These are phyloP conservation scores for Flaveria brownii DNA, from an alignment of 129 eudicot genomes.

Conservation along the genomic window DNA sequence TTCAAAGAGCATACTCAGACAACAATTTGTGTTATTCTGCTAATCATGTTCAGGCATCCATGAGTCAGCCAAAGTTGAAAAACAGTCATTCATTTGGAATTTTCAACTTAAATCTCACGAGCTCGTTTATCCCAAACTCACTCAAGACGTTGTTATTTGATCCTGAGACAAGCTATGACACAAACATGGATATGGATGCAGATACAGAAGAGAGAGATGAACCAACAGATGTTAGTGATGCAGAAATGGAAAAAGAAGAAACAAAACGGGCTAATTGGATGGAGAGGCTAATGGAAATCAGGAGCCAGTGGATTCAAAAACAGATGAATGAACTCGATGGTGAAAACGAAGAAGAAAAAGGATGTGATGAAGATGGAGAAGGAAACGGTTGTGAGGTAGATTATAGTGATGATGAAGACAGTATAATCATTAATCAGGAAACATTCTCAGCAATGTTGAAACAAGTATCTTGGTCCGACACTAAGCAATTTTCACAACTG, in stretches of 20 bases:
- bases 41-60: conserved; percentile 39
- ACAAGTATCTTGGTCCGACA: conserved; percentile 74
- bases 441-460: conserved; percentile 45
- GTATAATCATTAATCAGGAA: conserved; percentile 41
- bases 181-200: conserved; percentile 30
- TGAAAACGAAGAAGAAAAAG: conserved; percentile 36
- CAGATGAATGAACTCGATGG: conserved; percentile 29
- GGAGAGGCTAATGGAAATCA: conserved; percentile 56
- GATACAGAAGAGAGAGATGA: conserved; percentile 27
- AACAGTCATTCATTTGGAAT: conserved; percentile 54
- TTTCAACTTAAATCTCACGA: conserved; percentile 54
- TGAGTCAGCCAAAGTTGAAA: conserved; percentile 45
- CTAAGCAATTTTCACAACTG: conserved; percentile 61
- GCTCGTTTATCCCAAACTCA: conserved; percentile 45
- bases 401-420: conserved; percentile 60
- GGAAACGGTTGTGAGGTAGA: conserved; percentile 61
- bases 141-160: conserved; percentile 48
- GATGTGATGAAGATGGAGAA: conserved; percentile 42
- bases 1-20: conserved; percentile 63
- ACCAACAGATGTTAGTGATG: conserved; percentile 18
- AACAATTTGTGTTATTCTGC: conserved; percentile 51
- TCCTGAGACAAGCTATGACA: conserved; percentile 40
- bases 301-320: conserved; percentile 50
- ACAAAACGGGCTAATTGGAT: conserved; percentile 61
- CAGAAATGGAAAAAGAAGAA: conserved; percentile 33